Evolutionary conservation across 2,329 filamentous ascomycete species (phyloP).

Genomic region (Aschersonia sp.): DNA sequence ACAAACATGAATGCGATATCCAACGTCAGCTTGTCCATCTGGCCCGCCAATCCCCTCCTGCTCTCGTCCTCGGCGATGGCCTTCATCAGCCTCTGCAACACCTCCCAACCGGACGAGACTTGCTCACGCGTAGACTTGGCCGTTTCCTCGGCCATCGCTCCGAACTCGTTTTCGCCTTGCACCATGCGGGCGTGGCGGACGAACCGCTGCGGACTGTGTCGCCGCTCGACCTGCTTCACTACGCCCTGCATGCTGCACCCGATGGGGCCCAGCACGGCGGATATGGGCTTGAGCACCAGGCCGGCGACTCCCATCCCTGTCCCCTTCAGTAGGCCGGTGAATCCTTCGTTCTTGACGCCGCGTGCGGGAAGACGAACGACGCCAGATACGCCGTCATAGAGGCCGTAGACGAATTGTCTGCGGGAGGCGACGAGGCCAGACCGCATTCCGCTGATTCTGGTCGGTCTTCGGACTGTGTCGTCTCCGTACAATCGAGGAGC

Average conservation of each 20-base stretch:
- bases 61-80: constrained; percentile 14
- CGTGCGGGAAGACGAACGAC: constrained; percentile 43
- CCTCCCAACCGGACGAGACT: constrained; percentile 16
- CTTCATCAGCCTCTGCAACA: constrained; percentile 16
- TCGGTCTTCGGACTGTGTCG: constrained; percentile 49
- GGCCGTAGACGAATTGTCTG: constrained; percentile 45
- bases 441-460: constrained; percentile 48
- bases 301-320: constrained; percentile 49
- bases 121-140: constrained; percentile 11
- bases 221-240: constrained; percentile 41
- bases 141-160: constrained; percentile 19
- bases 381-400: constrained; percentile 52
- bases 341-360: constrained; percentile 39
- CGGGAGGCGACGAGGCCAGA: constrained; percentile 49
- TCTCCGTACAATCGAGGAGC: constrained; percentile 57
- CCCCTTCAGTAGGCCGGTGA: constrained; percentile 32
- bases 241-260: constrained; percentile 52
- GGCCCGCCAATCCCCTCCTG: constrained; percentile 23
- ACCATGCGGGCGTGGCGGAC: constrained; percentile 43
- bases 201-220: constrained; percentile 35
- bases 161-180: constrained; percentile 37
- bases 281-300: constrained; percentile 49
- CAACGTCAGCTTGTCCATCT: constrained; percentile 14
- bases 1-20: constrained; percentile 26
- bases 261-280: constrained; percentile 44